Percentiles rank a stretch among this genome's conserved stretches.
Conservation (phyloP, 2,329 filamentous ascomycete species). For the Cryoendolithus antarcticus region DNA sequence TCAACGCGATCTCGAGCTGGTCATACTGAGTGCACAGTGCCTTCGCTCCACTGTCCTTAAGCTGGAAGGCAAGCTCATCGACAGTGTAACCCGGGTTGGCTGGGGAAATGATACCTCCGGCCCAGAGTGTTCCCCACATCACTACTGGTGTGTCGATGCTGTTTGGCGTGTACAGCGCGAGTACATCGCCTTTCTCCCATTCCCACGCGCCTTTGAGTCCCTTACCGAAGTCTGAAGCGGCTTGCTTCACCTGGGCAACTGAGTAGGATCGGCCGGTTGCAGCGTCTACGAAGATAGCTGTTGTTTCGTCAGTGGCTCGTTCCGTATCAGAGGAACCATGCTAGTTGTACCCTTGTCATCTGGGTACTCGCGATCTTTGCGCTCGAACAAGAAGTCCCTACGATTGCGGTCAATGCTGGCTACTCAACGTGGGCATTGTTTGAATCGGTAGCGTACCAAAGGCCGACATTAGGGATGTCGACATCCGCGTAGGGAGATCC, state of each 20-base stretch:
- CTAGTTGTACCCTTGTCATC: slow-evolving; percentile 56
- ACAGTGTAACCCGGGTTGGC: slow-evolving; percentile 80
- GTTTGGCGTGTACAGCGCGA: slow-evolving; percentile 76
- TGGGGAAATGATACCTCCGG: slow-evolving; percentile 69
- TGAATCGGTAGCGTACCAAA: slow-evolving; percentile 42
- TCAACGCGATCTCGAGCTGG: slow-evolving; percentile 50
- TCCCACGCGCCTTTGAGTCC: slow-evolving; percentile 62
- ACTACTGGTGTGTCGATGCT: slow-evolving; percentile 68
- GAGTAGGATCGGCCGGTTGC: slow-evolving; percentile 60
- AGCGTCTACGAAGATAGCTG: slow-evolving; percentile 68
- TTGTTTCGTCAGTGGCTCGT: not conserved
- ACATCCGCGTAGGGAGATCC: slow-evolving; percentile 53
- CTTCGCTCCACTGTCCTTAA: slow-evolving; percentile 64
- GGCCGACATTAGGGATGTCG: slow-evolving; percentile 59
- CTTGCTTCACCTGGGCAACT: slow-evolving; percentile 51
- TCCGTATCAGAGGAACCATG: not conserved
- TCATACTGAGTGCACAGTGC: slow-evolving; percentile 62
- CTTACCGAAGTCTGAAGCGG: slow-evolving; percentile 64
- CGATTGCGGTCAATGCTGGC: too few relatives aligned
- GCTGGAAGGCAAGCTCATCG: slow-evolving; percentile 72
- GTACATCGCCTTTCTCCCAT: slow-evolving; percentile 73
- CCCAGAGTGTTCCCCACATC: slow-evolving; percentile 71
- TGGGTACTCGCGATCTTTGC: slow-evolving; percentile 50
- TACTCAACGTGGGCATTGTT: too few relatives aligned
- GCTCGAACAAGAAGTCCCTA: slow-evolving; percentile 56